These are phyloP conservation scores for Geranium incanum DNA, from an alignment of 441 rosid genomes.

Conservation along the genomic window DNA sequence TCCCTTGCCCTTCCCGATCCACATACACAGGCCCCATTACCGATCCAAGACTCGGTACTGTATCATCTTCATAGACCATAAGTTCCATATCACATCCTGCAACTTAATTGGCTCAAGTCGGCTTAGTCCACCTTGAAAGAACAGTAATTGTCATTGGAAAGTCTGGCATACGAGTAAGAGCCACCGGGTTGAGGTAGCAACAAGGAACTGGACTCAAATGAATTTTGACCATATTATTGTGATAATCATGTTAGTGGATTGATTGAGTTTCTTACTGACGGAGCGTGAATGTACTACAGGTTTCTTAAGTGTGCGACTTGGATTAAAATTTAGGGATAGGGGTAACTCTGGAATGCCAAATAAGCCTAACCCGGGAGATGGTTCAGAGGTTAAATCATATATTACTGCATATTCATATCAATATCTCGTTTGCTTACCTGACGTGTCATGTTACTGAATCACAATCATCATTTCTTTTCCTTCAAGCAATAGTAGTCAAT, in stretches of 20 bases:
- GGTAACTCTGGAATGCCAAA: background rate
- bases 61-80: background rate
- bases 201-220: too few relatives aligned
- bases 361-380: background rate
- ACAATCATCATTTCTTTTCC: background rate
- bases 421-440: too few relatives aligned
- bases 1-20: too few relatives aligned
- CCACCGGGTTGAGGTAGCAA: background rate
- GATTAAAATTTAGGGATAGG: background rate
- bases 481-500: background rate
- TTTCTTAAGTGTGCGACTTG: background rate
- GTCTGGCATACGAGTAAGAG: background rate
- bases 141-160: background rate
- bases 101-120: background rate
- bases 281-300: background rate
- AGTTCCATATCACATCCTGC: background rate
- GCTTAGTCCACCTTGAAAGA: background rate
- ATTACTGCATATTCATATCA: too few relatives aligned
- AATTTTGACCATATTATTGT: background rate
- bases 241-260: background rate
- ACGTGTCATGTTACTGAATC: background rate
- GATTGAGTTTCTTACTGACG: background rate
- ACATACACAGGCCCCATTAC: too few relatives aligned
- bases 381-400: too few relatives aligned
- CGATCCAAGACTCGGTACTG: too few relatives aligned